These are phyloP conservation scores for Cadophora luteo-olivacea DNA, from an alignment of 2,329 filamentous ascomycete species.

Conservation along the genomic window DNA sequence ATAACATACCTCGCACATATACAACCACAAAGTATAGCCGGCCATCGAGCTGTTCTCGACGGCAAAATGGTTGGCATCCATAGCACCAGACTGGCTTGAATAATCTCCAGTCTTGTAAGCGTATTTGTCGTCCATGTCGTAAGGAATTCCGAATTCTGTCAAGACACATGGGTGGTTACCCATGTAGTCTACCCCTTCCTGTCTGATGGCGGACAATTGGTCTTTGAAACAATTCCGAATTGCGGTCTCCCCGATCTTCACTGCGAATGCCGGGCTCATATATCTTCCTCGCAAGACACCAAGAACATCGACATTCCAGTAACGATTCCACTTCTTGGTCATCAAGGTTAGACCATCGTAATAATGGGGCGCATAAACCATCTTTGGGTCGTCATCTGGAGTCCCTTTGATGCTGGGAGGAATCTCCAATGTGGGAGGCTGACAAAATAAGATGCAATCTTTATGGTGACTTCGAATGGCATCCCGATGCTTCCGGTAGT, in stretches of 20 bases:
- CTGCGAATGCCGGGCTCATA: constrained; percentile 84
- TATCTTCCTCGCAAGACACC: constrained; percentile 91
- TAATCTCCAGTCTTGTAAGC: constrained; percentile 97
- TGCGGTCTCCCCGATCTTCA: constrained; percentile 90
- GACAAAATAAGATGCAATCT: constrained; percentile 85
- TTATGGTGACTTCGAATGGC: constrained; percentile 79
- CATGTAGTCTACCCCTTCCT: constrained; percentile 88
- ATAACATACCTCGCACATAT: constrained; percentile 68
- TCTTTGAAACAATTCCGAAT: constrained; percentile 93
- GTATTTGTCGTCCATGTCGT: constrained; percentile 97
- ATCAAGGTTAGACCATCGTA: constrained; percentile 97
- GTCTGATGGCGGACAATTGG: constrained; percentile 80
- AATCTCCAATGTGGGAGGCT: constrained; percentile 90
- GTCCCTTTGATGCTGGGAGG: constrained; percentile 89
- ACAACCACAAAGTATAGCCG: constrained; percentile 90
- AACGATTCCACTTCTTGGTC: constrained; percentile 98
- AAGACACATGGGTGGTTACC: constrained; percentile 88
- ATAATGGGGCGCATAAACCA: constrained; percentile 94
- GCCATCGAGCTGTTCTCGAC: constrained; percentile 84
- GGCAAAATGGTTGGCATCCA: constrained; percentile 96
- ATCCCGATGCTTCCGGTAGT: constrained; percentile 78
- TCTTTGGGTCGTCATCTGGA: constrained; percentile 83
- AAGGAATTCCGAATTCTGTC: constrained; percentile 96
- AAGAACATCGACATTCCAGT: constrained; percentile 96
- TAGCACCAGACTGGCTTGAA: constrained; percentile 85